phyloP scores from a whole-genome alignment of 495 filamentous ascomycete genomes.

The Lophiostoma macrostomum region DNA sequence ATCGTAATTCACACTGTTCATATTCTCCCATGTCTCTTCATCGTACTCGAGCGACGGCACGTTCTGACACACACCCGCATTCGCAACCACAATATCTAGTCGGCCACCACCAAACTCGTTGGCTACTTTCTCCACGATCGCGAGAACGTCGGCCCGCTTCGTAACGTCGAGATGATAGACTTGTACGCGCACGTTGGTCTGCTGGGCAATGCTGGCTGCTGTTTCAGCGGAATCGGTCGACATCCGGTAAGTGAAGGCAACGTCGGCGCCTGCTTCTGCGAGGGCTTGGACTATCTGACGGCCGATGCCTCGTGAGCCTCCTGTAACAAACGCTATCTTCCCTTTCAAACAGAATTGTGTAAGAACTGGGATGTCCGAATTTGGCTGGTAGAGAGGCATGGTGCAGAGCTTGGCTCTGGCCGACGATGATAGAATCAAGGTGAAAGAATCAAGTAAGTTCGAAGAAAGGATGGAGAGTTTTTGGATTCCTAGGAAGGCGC shows the following conservation, averaged over 20 bases:
- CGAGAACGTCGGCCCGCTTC: background rate
- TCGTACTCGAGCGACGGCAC: background rate
- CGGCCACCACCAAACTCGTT: background rate
- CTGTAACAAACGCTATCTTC: constrained; percentile 17
- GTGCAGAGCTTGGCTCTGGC: background rate
- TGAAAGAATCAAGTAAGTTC: no score
- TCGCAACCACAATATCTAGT: constrained; percentile 3
- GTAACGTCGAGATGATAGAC: background rate
- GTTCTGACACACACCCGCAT: background rate
- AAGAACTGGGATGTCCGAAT: constrained; percentile 6
- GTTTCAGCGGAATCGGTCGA: background rate
- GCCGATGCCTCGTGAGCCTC: constrained; percentile 19
- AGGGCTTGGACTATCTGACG: constrained; percentile 6
- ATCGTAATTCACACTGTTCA: background rate
- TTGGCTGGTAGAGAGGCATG: constrained; percentile 19
- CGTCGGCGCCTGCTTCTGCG: constrained; percentile 18
- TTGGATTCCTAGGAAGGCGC: no score
- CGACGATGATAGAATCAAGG: no score
- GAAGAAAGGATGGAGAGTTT: no score
- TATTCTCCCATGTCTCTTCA: background rate
- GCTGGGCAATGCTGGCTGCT: background rate
- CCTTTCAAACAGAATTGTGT: constrained; percentile 14
- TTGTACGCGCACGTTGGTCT: background rate
- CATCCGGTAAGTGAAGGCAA: constrained; percentile 16
- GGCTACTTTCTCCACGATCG: background rate